Evolutionary conservation across 129 eudicot genomes (phyloP).

Genomic region (Scalesia atractyloides): DNA sequence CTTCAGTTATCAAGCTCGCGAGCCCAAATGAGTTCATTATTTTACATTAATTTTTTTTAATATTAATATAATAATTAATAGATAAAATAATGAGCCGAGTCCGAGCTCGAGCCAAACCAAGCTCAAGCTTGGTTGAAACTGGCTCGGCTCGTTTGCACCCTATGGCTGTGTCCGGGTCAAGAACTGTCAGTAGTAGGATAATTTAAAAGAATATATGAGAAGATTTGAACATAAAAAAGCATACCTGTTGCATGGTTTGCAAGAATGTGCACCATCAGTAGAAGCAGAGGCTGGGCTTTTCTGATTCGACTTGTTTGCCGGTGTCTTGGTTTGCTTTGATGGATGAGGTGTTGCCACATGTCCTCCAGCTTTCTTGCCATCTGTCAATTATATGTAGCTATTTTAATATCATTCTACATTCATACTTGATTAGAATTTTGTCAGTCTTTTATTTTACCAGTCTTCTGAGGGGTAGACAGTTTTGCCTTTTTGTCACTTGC

Average conservation of each 20-base stretch:
- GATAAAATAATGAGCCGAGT: too few species aligned
- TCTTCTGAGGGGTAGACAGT: constrained; percentile 71
- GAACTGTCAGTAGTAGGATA: neutral
- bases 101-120: too few species aligned
- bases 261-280: constrained; percentile 46
- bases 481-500: constrained; percentile 69
- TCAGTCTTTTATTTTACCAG: constrained; percentile 38
- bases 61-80: too few species aligned
- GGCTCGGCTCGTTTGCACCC: too few species aligned
- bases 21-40: too few species aligned
- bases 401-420: neutral
- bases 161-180: neutral
- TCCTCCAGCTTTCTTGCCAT: constrained; percentile 60
- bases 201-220: neutral
- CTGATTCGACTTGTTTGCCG: constrained; percentile 60
- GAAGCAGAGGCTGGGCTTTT: constrained; percentile 63
- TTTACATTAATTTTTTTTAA: too few species aligned
- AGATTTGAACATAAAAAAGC: neutral
- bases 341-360: constrained; percentile 88
- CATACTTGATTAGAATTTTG: neutral
- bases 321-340: constrained; percentile 53
- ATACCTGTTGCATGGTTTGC: constrained; percentile 67
- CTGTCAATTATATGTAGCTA: constrained; percentile 22
- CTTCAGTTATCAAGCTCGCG: too few species aligned
- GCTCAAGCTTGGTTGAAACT: too few species aligned